Base-by-base conservation (phyloP, 257 asterid genomes). In the Solanum arcanum region DNA sequence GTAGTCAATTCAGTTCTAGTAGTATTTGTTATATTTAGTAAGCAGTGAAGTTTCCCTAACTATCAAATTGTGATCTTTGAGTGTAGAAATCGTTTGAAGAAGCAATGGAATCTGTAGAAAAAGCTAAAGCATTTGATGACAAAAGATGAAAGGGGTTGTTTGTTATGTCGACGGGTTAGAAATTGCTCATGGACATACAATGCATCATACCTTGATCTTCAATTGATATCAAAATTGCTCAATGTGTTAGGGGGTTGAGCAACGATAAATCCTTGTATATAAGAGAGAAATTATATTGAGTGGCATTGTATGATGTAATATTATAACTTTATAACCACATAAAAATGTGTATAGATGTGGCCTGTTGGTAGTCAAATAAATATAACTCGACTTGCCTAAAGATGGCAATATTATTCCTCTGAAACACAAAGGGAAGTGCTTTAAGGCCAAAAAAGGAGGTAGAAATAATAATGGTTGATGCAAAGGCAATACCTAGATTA, bases 21-120 rank as follows among this genome's bases (percentile, higher is more conserved):
- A 37, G 76, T 69, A 84, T 64, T 84, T 64, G 77, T 31, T 84
- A 25, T n/a, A 8, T 41, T 13, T 59, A 18, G 56, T 41, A 46
- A n/a, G 62, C 29, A 39, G 20, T 64, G 23, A 39, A 42, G 21
- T 41, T 69, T 29, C 69, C 21, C 70, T 60, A 47, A 39, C 12
- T 5, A 25, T 15, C 14, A 15, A 37, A 23, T 83, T 23, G 16
- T 59, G 44, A 39, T 60, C 60, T 86, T 11, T 59, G 70, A 52
- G 86, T 88, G 85, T 91, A 96, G 98, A 96, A 95, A 94, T 95
- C 98, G 52, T 74, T 74, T 74, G 99, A 96, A 91, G 98, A 95
- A 83, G 91, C 98, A 10, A 89, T 95, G 92, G 94, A 95, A 84
- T 92, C 97, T 14, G 84, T 74, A 76, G 95, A 95, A 87, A 92